phyloP scores from a whole-genome alignment of 495 filamentous ascomycete genomes.

The Penicillium parvum region DNA sequence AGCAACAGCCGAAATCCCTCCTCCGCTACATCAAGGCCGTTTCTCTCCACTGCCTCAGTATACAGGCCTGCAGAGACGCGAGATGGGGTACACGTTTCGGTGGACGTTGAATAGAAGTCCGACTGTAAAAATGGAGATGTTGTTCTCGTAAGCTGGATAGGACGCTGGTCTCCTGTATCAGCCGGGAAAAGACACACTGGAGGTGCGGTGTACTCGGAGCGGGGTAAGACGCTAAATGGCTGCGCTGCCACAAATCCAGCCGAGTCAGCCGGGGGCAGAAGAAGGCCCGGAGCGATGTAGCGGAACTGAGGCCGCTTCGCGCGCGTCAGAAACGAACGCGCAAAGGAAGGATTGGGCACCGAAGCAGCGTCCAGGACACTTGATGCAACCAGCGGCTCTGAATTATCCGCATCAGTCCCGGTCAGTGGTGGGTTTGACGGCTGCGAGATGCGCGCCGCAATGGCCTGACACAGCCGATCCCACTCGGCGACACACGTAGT shows the following conservation, averaged over 20 bases:
- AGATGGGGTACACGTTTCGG: conserved; percentile 6
- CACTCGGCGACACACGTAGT: conserved; percentile 12
- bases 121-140: conserved; percentile 8
- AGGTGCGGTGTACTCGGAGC: conserved; percentile 8
- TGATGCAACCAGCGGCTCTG: conserved; percentile 9
- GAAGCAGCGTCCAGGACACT: conserved; percentile 11
- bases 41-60: conserved; percentile 12
- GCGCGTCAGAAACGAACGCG: conserved; percentile 7
- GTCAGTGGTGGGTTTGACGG: conserved; percentile 3
- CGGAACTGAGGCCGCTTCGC: conserved; percentile 10
- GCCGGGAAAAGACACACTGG: conserved; percentile 15
- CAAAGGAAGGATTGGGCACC: conserved; percentile 11
- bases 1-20: conserved; percentile 20
- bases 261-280: conserved; percentile 9
- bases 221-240: conserved; percentile 9
- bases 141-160: conserved; percentile 11
- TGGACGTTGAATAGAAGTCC: conserved; percentile 10
- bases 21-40: conserved; percentile 8
- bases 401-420: conserved; percentile 5
- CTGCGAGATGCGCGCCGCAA: conserved; percentile 11
- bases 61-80: conserved; percentile 16
- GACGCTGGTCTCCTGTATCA: conserved; percentile 11
- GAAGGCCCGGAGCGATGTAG: conserved; percentile 16
- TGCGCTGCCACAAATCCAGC: conserved; percentile 7
- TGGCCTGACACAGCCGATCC: conserved; percentile 12